Base-by-base conservation (phyloP, 768 basidiomycete genomes). In the Lentinula detonsa region DNA sequence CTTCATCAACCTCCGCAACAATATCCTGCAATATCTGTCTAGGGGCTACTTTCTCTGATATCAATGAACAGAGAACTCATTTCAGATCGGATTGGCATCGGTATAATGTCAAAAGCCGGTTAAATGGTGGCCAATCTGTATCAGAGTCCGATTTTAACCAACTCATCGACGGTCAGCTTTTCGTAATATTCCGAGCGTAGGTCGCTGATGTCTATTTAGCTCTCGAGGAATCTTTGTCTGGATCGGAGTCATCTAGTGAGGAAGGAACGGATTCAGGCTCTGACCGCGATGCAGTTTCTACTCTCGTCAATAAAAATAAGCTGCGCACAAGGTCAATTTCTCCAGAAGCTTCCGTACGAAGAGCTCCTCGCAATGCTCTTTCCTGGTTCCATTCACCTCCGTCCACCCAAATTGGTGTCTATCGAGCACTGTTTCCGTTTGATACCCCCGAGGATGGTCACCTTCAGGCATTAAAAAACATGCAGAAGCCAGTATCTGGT, bases 51-150 rank as follows among this genome's bases (percentile, higher is more conserved):
- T 98, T 98, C 64, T 65, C 75, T 11, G 86, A 88, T 61, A 81
- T 98, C 5, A 85, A 90, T 37, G 90, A 90, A 61, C 94, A 98
- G 67, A 81, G 95, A 55, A 71, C 75, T 1, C 96, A 98, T 73
- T 97, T 91, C 71, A 85, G 87, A 65, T 92, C 91, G 9, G 96
- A 99, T 73, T 98, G 96, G 97, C 96, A 99, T 80, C 84, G 95
- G 61, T 98, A 96, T 76, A 98, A 98, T 71, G 91, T 95, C 65
- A 97, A 96, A 74, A 81, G 84, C 51, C 86, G 86, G 60, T 74
- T 94, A 53, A 75, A 79, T 55, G 88, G 87, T 5, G 81, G 84
- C 9, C 76, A 78, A 21, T 72, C 86, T 28, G 84, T 94, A 21
- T 76, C 84, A 0, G 91, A 93, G 69, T 70, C 80, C 31, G 81